phyloP scores from a whole-genome alignment of 805 yeast genomes.

The Cyberlindnera xylosilytica region DNA sequence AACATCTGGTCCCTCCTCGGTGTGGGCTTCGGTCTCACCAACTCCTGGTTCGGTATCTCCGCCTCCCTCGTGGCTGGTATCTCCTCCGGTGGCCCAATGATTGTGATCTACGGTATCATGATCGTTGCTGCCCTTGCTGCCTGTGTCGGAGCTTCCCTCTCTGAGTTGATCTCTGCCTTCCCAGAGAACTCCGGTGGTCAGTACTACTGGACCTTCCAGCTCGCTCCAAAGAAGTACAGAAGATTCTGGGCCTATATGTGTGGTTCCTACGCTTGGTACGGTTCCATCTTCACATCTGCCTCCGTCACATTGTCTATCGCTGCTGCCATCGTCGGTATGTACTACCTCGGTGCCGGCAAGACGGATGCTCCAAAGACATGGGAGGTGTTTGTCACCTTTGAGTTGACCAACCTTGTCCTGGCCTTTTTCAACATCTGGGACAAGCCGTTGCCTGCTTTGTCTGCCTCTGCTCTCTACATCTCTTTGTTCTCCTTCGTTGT shows the following conservation, averaged over 20 bases:
- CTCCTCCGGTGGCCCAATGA: conserved; percentile 55
- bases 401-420: conserved; percentile 40
- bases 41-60: conserved; percentile 60
- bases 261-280: conserved; percentile 63
- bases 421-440: conserved; percentile 50
- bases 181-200: conserved; percentile 58
- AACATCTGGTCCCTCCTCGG: conserved; percentile 49
- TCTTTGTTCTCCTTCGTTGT: conserved; percentile 51
- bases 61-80: conserved; percentile 55
- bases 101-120: conserved; percentile 53
- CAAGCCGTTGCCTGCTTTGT: conserved; percentile 47
- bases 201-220: conserved; percentile 54
- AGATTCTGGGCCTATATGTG: conserved; percentile 47
- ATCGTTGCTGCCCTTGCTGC: conserved; percentile 45
- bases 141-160: conserved; percentile 46
- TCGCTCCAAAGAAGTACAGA: conserved; percentile 42
- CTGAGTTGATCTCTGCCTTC: conserved; percentile 51
- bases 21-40: conserved; percentile 58
- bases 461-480: conserved; percentile 46
- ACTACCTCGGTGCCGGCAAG: conserved; percentile 32
- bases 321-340: conserved; percentile 49
- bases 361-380: conserved; percentile 42
- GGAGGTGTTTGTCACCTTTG: conserved; percentile 53
- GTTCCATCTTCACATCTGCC: conserved; percentile 59
- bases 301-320: conserved; percentile 56